Conservation (phyloP, 352 stramenopile species). For the Phytophthora chlamydospora region DNA sequence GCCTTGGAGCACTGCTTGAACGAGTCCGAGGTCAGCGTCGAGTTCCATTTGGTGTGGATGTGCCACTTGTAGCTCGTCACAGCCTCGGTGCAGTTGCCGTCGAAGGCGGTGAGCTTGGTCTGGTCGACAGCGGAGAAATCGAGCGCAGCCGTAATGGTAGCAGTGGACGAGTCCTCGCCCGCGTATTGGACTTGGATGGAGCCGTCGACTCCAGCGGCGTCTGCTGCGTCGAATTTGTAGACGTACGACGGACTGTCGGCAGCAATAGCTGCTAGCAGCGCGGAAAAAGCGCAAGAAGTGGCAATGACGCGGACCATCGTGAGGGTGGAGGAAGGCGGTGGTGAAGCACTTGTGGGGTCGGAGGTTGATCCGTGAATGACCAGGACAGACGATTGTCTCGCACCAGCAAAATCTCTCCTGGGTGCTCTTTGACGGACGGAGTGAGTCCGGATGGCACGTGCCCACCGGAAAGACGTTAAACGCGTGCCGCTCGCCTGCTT, state of each 20-base stretch:
- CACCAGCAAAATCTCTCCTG: neutral
- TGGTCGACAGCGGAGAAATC: slow-evolving; percentile 22
- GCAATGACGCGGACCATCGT: slow-evolving; percentile 13
- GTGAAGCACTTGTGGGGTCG: slow-evolving; percentile 4
- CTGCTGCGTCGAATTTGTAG: slow-evolving; percentile 20
- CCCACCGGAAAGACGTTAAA: neutral
- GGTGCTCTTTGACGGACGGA: neutral
- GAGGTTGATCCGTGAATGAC: slow-evolving; percentile 28
- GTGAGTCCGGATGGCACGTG: slow-evolving; percentile 1
- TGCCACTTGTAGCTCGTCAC: slow-evolving; percentile 44
- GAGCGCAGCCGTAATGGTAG: slow-evolving; percentile 18
- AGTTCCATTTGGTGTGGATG: slow-evolving; percentile 52
- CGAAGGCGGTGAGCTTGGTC: slow-evolving; percentile 16
- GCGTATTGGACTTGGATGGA: slow-evolving; percentile 16
- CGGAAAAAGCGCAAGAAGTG: slow-evolving; percentile 4
- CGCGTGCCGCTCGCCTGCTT: neutral
- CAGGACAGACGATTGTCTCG: neutral
- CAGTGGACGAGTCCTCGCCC: neutral
- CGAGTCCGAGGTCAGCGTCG: slow-evolving; percentile 28
- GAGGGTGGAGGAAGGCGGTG: neutral
- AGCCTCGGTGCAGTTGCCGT: slow-evolving; percentile 29
- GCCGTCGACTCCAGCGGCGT: slow-evolving; percentile 10
- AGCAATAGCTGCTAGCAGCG: neutral
- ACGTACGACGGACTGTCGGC: slow-evolving; percentile 7
- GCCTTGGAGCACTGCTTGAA: slow-evolving; percentile 40